Base-by-base conservation (phyloP, 164 flowering plant species). In the Magnolia officinalis region DNA sequence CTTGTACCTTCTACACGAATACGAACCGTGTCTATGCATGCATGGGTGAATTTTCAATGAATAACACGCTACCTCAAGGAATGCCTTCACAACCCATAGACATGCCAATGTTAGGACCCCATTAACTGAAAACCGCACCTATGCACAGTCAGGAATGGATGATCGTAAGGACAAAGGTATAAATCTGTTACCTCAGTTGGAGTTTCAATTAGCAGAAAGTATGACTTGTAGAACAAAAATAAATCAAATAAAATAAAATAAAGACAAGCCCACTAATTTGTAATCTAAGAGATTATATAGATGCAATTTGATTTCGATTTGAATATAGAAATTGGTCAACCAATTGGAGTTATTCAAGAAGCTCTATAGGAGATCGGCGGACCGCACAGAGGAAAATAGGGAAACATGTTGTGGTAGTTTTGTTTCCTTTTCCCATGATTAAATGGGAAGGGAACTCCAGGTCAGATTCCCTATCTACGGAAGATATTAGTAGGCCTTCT, bases 41-140 rank as follows among this genome's bases (percentile, higher is more conserved):
- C 18, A 51, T 49, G 55, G 1, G 29, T 51, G 63, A 67, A 72
- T 49, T 45, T 72, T 37, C 72, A 59, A 26, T 11, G 45, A 61
- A 63, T 9, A 59, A n/a, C 23, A 37, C 10, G 51, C 81, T 89
- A 94, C 97, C 97, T 94, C 89, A 63, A 92, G 91, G 76, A 94
- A 89, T 69, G 96, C 97, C 89, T 91, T 94, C 88, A 90, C 77
- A 66, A 94, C 76, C 98, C 98, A 94, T 78, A 94, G 80, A 81
- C 89, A 94, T 18, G 94, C 87, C 82, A 92, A 80, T 52, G 91
- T 76, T 63, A 91, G 81, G 58, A 87, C 87, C 65, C 97, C 97
- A 74, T 92, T 87, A n/a, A 94, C 97, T 37, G 95, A 89, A 81
- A 94, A 94, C 6, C 90, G 86, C 67, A 94, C 95, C 97, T 92